Conservation (phyloP, 345 rosid species). For the Camelina laxa region DNA sequence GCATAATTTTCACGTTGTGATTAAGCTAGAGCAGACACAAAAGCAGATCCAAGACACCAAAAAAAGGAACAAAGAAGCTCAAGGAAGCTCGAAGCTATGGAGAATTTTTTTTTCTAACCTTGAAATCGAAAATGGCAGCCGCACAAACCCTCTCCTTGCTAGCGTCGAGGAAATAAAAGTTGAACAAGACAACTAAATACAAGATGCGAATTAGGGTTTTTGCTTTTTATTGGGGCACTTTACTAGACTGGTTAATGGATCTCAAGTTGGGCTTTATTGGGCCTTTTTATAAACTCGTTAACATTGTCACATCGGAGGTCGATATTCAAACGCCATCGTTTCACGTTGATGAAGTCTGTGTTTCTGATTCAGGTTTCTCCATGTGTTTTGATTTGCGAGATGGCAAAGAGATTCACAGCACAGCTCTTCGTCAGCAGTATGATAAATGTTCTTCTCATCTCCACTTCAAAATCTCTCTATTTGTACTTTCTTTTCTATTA, state of each 20-base stretch:
- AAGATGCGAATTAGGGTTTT: slow-evolving; percentile 28
- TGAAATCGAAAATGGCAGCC: slow-evolving; percentile 32
- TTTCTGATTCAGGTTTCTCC: background rate
- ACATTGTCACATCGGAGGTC: background rate
- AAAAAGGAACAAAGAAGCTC: background rate
- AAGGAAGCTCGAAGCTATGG: background rate
- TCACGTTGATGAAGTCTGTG: background rate
- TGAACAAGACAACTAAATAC: slow-evolving; percentile 28
- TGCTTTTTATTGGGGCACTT: slow-evolving; percentile 10
- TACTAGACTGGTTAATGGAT: background rate
- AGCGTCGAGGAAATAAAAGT: background rate
- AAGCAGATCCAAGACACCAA: background rate
- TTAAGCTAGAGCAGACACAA: background rate
- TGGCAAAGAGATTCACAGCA: slow-evolving; percentile 51
- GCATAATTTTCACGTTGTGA: background rate
- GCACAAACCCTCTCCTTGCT: slow-evolving; percentile 11
- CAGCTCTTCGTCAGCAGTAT: slow-evolving; percentile 67
- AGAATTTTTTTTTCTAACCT: slow-evolving; percentile 22
- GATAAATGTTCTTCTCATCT: slow-evolving; percentile 23
- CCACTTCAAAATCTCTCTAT: background rate
- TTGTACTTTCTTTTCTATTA: background rate
- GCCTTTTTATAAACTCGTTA: background rate
- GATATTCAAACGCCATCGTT: background rate
- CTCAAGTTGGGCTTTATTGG: background rate
- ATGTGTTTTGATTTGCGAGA: background rate